Evolutionary conservation across 179 eudicot genomes (phyloP).

Genomic region (Spinacia oleracea): DNA sequence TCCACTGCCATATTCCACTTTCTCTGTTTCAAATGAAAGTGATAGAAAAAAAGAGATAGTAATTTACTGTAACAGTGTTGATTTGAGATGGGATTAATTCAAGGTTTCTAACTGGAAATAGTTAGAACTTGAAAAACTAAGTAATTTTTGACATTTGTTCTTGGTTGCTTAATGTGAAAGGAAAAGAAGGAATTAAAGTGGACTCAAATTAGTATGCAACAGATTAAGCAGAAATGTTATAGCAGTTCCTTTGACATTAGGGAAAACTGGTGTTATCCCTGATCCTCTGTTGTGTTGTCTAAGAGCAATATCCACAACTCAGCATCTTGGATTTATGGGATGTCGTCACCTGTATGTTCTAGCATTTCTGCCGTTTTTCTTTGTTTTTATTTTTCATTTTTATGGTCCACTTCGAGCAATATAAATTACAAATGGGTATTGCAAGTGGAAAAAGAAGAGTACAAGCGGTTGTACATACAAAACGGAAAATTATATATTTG

Average conservation of each 20-base stretch:
- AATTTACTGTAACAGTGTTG: neutral
- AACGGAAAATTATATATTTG: no score
- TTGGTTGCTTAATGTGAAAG: neutral
- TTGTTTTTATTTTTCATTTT: neutral
- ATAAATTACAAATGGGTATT: no score
- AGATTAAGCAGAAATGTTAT: neutral
- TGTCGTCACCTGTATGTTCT: neutral
- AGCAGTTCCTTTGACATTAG: neutral
- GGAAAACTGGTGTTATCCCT: neutral
- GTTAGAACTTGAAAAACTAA: neutral
- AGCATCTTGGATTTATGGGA: neutral
- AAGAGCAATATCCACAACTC: neutral
- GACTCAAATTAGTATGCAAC: neutral
- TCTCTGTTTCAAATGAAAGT: neutral
- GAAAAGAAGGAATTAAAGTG: neutral
- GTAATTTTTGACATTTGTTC: neutral
- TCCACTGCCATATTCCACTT: conserved; percentile 30
- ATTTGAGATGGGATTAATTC: neutral
- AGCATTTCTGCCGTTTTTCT: neutral
- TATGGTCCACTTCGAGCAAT: no score
- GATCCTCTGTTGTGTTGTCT: neutral
- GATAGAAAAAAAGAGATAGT: neutral
- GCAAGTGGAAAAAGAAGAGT: no score
- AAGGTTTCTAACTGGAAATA: neutral
- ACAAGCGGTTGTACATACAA: no score